A percentile compares a stretch with the other conserved stretches of the same genome.
phyloP scores from a whole-genome alignment of 2,329 filamentous ascomycete genomes.

The Hirsutella rhossiliensis region DNA sequence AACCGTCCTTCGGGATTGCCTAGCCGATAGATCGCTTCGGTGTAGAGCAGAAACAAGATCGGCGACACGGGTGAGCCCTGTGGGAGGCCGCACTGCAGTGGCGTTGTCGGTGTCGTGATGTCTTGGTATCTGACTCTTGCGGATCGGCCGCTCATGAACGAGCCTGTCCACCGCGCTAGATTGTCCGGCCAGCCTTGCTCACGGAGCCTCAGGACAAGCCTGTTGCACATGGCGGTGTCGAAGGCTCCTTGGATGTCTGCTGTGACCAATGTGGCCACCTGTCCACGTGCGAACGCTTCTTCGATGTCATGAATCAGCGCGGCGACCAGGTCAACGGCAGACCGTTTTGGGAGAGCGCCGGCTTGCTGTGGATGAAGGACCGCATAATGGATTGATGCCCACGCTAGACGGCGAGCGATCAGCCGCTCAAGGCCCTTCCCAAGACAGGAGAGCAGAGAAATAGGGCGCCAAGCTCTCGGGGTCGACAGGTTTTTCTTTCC shows the following conservation, averaged over 20 bases:
- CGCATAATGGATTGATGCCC: conserved; percentile 6
- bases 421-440: no score
- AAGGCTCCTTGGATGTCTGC: conserved; percentile 9
- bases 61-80: conserved; percentile 8
- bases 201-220: conserved; percentile 6
- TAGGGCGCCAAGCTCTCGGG: conserved; percentile 10
- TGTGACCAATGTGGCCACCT: conserved; percentile 6
- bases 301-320: conserved; percentile 9
- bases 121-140: conserved; percentile 4
- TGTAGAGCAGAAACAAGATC: conserved; percentile 9
- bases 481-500: conserved; percentile 8
- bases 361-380: conserved; percentile 10
- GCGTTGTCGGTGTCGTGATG: conserved; percentile 1
- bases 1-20: conserved; percentile 2
- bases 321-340: conserved; percentile 7
- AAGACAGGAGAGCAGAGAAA: conserved; percentile 14
- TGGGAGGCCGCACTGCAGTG: conserved; percentile 5
- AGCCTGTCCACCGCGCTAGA: conserved; percentile 5
- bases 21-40: conserved; percentile 6
- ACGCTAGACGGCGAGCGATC: conserved; percentile 10
- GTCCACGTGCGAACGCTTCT: conserved; percentile 4
- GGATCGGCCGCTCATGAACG: conserved; percentile 3
- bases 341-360: conserved; percentile 11
- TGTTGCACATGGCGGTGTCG: conserved; percentile 8
- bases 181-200: conserved; percentile 7